These are phyloP conservation scores for Chaetomium tenue DNA, from an alignment of 495 filamentous ascomycete species.

Conservation along the genomic window DNA sequence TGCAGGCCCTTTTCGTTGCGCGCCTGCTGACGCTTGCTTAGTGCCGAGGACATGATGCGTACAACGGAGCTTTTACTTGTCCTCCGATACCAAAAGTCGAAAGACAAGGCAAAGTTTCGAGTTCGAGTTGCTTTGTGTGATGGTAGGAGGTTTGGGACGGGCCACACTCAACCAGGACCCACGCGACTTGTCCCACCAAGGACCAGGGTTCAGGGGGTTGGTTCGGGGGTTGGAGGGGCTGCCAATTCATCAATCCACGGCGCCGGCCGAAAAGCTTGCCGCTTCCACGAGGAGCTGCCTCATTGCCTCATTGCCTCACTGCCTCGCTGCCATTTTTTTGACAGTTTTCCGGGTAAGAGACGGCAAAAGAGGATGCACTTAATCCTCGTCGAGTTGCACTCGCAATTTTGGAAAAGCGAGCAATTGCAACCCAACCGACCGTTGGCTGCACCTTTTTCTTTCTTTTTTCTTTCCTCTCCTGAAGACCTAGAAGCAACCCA, in stretches of 20 bases:
- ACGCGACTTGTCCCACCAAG: constrained; percentile 22
- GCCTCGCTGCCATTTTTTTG: too few relatives aligned
- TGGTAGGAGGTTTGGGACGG: constrained; percentile 20
- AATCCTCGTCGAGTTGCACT: neutral
- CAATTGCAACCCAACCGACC: constrained; percentile 11
- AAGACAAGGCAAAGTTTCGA: constrained; percentile 1
- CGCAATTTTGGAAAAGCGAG: neutral
- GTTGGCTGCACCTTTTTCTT: neutral
- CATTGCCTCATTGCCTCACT: too few relatives aligned
- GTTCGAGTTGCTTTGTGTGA: constrained; percentile 19
- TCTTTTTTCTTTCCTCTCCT: constrained; percentile 4
- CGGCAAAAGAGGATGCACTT: neutral
- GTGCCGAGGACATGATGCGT: constrained; percentile 48
- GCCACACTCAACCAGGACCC: constrained; percentile 5
- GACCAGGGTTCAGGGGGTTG: constrained; percentile 11
- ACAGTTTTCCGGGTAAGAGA: neutral
- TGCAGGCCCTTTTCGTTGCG: constrained; percentile 92
- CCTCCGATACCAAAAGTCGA: neutral
- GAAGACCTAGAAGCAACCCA: constrained; percentile 19
- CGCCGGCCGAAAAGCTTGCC: constrained; percentile 11
- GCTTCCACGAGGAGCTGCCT: neutral
- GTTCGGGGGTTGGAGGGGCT: neutral
- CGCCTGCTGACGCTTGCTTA: constrained; percentile 92
- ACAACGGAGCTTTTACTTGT: constrained; percentile 3
- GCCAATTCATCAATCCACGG: constrained; percentile 3